Evolutionary conservation across 2,329 filamentous ascomycete genomes (phyloP), one percentile per base, ranked within the genome.

Genomic region (Trichoderma sp.): DNA sequence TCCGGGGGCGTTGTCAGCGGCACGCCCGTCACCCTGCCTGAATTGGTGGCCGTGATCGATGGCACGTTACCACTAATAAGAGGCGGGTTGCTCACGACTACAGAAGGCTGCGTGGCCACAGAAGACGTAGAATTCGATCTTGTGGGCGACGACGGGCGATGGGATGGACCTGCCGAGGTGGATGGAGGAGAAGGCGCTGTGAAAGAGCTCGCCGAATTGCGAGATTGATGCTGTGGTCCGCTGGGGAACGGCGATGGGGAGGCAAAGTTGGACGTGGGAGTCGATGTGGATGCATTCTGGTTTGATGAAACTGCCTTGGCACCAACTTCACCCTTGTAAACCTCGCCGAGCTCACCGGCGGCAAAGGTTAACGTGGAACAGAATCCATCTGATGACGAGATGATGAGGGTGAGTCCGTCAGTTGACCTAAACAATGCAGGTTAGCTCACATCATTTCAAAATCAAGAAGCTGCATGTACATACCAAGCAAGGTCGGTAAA

Each of bases 321-420:
- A n/a, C 85, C 84, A 50, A 90, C 80, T 66, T 93, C 90, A 36
- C 91, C 91, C 9, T 90, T 91, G 80, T 97, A 97, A 6, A 90
- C 83, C 74, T 95, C 91, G 13, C 96, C 96, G 1, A 99, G 85
- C 80, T 99, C 96, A 9, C 93, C 93, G 2, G 92, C 85, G 1
- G 88, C 82, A 78, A 99, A 99, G 0, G 94, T 92, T 6, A 99
- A 85, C 0, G 93, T 92, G 0, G 96, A 99, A 80, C 96, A 99
- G 84, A 98, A 99, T 0, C 96, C 96, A 80, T 99, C 96, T 0
- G 96, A 98, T 0, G 96, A 99, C n/a, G 94, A 96, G 84, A 99
- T 97, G 64, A 99, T 86, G 26, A 99, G 84, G 1, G 85, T 86
- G 34, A 82, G 76, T 39, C 86, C 86, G 71, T 88, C 85, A 67